Evolutionary conservation across 148 eudicot species (phyloP).

Genomic region (Heliosperma pusillum): DNA sequence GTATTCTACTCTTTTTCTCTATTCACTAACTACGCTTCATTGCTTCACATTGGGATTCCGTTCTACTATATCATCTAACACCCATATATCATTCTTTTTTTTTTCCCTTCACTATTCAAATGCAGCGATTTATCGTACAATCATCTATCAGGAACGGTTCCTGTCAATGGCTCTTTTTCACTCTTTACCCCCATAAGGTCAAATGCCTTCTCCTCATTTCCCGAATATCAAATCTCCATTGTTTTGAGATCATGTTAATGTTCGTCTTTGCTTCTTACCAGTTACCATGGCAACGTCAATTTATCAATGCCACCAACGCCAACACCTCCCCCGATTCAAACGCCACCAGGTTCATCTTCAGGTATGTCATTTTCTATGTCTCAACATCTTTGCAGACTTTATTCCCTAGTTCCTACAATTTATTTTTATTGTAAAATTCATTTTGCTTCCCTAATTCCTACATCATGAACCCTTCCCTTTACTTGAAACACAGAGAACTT

Average conservation of each 20-base stretch:
- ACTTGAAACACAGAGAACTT: neutral
- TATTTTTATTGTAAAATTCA: neutral
- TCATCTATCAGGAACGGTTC: constrained; percentile 48
- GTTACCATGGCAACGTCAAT: constrained; percentile 51
- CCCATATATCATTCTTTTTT: constrained; percentile 12
- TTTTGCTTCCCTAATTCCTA: neutral
- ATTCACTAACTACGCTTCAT: neutral
- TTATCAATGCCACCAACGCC: constrained; percentile 39
- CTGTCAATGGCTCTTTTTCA: constrained; percentile 75
- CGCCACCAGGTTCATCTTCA: constrained; percentile 39
- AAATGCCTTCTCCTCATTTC: constrained; percentile 19
- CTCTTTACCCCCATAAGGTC: constrained; percentile 80
- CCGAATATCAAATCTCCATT: neutral
- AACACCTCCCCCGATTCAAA: constrained; percentile 32
- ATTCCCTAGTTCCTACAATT: neutral
- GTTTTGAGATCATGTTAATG: neutral
- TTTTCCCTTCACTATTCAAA: constrained; percentile 9
- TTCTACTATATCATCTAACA: neutral
- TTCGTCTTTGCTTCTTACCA: constrained; percentile 28
- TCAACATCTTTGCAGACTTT: neutral
- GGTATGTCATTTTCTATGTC: constrained; percentile 32
- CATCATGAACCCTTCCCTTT: neutral
- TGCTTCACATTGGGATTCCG: neutral
- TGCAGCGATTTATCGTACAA: constrained; percentile 81
- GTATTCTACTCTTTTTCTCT: constrained; percentile 22